A percentile compares a stretch with the other conserved stretches of the same genome.
Evolutionary conservation across 768 basidiomycete species (phyloP).

Genomic region (Lactarius hatsudake): DNA sequence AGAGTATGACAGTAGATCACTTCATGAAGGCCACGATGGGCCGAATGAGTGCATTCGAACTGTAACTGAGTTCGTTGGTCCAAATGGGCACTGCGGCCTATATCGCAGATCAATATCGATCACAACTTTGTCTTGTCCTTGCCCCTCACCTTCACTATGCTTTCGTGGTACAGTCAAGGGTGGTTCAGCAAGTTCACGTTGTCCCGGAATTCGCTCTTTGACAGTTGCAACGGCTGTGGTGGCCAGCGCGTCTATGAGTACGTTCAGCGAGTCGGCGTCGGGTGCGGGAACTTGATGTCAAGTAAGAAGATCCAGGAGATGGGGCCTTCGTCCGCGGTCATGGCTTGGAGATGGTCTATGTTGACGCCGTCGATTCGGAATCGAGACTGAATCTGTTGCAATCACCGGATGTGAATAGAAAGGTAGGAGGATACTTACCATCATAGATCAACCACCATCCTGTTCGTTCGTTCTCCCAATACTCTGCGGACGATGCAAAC

Average conservation of each 20-base stretch:
- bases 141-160: conserved; percentile 35
- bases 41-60: conserved; percentile 87
- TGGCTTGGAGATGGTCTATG: conserved; percentile 90
- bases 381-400: conserved; percentile 59
- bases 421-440: conserved; percentile 4
- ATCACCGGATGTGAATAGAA: neutral
- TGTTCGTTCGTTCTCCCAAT: conserved; percentile 87
- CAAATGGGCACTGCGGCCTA: conserved; percentile 95
- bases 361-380: conserved; percentile 96
- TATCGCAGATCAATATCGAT: conserved; percentile 92
- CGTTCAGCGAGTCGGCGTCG: conserved; percentile 66
- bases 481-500: conserved; percentile 93
- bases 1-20: conserved; percentile 39
- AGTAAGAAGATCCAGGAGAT: conserved; percentile 97
- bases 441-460: conserved; percentile 65
- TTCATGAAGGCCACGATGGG: conserved; percentile 99
- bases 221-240: conserved; percentile 52
- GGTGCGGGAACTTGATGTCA: conserved; percentile 95
- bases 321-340: conserved; percentile 78
- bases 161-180: conserved; percentile 71
- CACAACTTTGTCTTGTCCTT: conserved; percentile 52
- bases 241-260: conserved; percentile 85
- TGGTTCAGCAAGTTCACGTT: conserved; percentile 81
- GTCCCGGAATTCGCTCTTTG: conserved; percentile 76
- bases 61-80: conserved; percentile 82